phyloP scores from a whole-genome alignment of 1,284 basidiomycete genomes.

The Mycosarcoma maydis region DNA sequence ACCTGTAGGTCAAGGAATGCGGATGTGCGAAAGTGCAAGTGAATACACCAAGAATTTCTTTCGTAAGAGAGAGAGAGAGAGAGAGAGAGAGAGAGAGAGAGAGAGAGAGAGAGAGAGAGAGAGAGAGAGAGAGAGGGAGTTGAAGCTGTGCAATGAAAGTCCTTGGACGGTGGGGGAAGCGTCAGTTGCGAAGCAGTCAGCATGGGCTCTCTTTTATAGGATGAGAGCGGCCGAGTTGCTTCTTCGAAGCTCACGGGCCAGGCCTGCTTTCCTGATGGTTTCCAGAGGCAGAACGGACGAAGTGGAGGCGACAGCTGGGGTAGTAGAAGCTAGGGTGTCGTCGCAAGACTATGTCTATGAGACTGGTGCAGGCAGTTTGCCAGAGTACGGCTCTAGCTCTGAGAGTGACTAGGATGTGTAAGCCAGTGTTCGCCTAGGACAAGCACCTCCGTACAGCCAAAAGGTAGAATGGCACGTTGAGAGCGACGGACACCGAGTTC shows the following conservation, averaged over 20 bases:
- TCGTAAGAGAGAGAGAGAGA: no score
- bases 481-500: no score
- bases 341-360: not conserved
- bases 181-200: not conserved
- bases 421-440: conserved; percentile 24
- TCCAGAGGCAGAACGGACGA: conserved; percentile 7
- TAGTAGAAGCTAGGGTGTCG: not conserved
- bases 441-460: conserved; percentile 10
- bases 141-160: conserved; percentile 29
- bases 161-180: conserved; percentile 18
- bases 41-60: no score
- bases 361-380: conserved; percentile 6
- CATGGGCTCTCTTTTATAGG: conserved; percentile 16
- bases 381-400: conserved; percentile 6
- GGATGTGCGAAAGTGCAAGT: conserved; percentile 35
- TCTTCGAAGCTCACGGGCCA: not conserved
- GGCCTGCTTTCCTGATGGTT: not conserved
- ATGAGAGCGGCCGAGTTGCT: not conserved
- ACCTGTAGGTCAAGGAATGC: conserved; percentile 2
- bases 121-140: conserved; percentile 20
- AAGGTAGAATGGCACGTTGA: conserved; percentile 16
- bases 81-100: conserved; percentile 18
- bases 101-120: conserved; percentile 20
- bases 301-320: conserved; percentile 22
- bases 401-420: conserved; percentile 25